These are phyloP conservation scores for Solanum clarkiae DNA, from an alignment of 257 asterid genomes.

Conservation along the genomic window DNA sequence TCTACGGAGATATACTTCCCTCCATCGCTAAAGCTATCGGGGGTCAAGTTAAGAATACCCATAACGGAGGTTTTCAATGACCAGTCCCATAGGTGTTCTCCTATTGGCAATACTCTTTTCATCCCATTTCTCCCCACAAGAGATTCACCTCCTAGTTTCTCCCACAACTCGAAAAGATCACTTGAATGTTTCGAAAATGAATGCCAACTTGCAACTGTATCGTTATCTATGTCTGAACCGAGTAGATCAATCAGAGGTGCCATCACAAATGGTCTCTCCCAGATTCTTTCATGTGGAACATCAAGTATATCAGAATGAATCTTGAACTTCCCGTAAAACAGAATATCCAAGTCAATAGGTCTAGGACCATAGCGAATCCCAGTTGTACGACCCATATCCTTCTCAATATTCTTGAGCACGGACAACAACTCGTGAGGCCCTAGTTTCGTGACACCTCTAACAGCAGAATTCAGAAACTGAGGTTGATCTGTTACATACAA, in stretches of 20 bases:
- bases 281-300: conserved; percentile 77
- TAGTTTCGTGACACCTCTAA: conserved; percentile 68
- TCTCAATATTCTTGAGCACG: conserved; percentile 66
- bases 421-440: conserved; percentile 52
- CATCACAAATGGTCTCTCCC: conserved; percentile 96
- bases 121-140: conserved; percentile 66
- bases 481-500: conserved; percentile 94
- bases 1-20: conserved; percentile 53
- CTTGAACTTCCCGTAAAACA: conserved; percentile 64
- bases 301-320: conserved; percentile 51
- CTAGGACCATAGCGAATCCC: conserved; percentile 92
- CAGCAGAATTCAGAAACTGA: conserved; percentile 76
- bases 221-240: conserved; percentile 49
- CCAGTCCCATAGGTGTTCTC: conserved; percentile 51
- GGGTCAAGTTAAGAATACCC: conserved; percentile 87
- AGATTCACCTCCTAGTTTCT: conserved; percentile 67
- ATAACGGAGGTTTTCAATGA: conserved; percentile 55
- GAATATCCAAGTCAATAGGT: conserved; percentile 82
- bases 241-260: conserved; percentile 77
- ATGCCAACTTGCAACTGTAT: conserved; percentile 52
- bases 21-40: conserved; percentile 93
- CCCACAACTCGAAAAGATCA: conserved; percentile 72
- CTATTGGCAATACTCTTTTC: conserved; percentile 73
- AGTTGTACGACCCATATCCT: conserved; percentile 75
- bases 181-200: conserved; percentile 28